Percentiles rank a stretch among this genome's conserved stretches.
phyloP scores from a whole-genome alignment of 371 early-diverging fungal species.

The Mortierella sp. region DNA sequence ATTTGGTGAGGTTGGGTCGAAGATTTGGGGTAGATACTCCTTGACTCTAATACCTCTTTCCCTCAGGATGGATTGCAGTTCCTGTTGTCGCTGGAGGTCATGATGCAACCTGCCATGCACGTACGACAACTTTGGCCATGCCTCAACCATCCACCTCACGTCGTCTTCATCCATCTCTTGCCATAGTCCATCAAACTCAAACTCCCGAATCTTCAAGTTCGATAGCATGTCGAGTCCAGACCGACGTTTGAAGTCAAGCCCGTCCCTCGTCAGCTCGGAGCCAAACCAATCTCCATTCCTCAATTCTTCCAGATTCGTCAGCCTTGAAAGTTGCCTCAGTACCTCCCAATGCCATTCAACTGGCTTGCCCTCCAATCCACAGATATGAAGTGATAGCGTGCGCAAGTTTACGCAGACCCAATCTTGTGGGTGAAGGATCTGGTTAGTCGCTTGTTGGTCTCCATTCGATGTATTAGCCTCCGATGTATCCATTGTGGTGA shows the following conservation, averaged over 20 bases:
- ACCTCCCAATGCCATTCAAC: background rate
- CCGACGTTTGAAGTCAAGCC: background rate
- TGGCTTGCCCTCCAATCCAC: no score
- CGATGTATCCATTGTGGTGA: no score
- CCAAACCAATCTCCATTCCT: no score
- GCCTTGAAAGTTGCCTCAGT: background rate
- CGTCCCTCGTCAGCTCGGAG: background rate
- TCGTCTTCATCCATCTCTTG: constrained; percentile 5
- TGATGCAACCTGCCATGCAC: background rate
- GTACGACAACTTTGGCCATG: background rate
- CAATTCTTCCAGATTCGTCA: background rate
- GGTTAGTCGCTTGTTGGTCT: no score
- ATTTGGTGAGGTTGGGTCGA: no score
- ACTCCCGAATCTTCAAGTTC: background rate
- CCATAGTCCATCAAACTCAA: background rate
- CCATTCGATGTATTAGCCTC: no score
- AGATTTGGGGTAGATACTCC: no score
- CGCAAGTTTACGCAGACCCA: no score
- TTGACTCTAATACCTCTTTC: no score
- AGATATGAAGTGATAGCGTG: no score
- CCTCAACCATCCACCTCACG: constrained; percentile 5
- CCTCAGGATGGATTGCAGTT: background rate
- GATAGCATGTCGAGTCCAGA: background rate
- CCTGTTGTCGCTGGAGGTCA: background rate
- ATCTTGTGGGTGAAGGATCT: no score